These are phyloP conservation scores for Terana coerulea DNA, from an alignment of 768 basidiomycete species.

Conservation along the genomic window DNA sequence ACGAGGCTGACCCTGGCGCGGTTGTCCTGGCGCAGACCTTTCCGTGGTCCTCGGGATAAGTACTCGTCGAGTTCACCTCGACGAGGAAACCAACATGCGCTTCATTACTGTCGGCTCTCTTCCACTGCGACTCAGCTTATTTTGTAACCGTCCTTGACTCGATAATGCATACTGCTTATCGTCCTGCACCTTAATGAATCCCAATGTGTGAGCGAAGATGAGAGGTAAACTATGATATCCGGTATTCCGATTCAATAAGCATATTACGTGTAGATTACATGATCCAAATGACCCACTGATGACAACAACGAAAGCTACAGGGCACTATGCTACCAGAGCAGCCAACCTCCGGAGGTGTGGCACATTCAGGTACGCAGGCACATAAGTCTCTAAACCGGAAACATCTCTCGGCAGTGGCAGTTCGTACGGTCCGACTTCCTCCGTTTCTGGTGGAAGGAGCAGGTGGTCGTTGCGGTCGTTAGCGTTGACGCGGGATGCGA, in stretches of 20 bases:
- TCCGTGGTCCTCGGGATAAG: slow-evolving; percentile 13
- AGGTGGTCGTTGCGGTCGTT: slow-evolving; percentile 98
- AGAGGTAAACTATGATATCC: not conserved
- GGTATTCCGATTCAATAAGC: slow-evolving; percentile 6
- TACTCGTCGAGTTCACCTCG: not conserved
- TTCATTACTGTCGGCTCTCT: not conserved
- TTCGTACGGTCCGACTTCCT: slow-evolving; percentile 96
- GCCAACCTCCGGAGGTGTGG: slow-evolving; percentile 86
- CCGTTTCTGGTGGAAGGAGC: slow-evolving; percentile 91
- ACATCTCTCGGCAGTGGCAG: slow-evolving; percentile 92
- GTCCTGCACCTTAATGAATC: not conserved
- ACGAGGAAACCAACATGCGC: slow-evolving; percentile 13
- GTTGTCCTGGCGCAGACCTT: slow-evolving; percentile 12
- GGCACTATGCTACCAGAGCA: slow-evolving; percentile 68
- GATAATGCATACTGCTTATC: not conserved
- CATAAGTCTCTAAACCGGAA: slow-evolving; percentile 93
- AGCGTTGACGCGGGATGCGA: slow-evolving; percentile 91
- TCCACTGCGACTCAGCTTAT: not conserved
- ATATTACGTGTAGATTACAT: slow-evolving; percentile 9
- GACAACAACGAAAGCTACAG: slow-evolving; percentile 1
- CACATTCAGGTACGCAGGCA: slow-evolving; percentile 87
- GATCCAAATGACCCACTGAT: not conserved
- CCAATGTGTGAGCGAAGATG: not conserved
- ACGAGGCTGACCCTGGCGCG: not conserved
- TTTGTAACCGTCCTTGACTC: not conserved